Percentiles rank a stretch among this genome's conserved stretches.
Evolutionary conservation across 768 basidiomycete species (phyloP).

Genomic region (Lactarius psammicola): DNA sequence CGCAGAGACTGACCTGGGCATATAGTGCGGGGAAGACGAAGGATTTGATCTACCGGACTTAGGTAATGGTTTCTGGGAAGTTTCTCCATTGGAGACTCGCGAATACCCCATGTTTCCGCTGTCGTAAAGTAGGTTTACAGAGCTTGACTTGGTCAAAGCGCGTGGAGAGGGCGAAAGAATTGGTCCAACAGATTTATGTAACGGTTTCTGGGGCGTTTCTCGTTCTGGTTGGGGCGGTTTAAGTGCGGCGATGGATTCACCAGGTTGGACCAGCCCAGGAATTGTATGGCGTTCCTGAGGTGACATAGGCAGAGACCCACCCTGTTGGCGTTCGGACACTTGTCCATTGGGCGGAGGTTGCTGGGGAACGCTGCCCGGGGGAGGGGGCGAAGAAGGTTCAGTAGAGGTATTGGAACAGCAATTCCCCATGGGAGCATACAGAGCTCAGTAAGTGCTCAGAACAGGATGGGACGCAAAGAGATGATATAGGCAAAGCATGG

Average conservation of each 20-base stretch:
- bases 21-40: background rate
- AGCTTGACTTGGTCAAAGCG: background rate
- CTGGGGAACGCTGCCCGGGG: background rate
- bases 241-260: background rate
- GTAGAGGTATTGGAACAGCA: background rate
- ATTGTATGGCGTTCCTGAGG: background rate
- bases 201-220: background rate
- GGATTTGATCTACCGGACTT: background rate
- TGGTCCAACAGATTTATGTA: background rate
- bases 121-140: background rate
- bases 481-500: background rate
- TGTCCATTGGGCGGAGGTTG: background rate
- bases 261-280: background rate
- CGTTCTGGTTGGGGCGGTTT: background rate
- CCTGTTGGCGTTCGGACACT: background rate
- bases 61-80: background rate
- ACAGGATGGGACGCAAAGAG: background rate
- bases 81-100: too few relatives aligned
- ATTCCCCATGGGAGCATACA: background rate
- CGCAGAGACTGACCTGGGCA: background rate
- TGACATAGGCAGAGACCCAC: background rate
- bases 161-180: background rate
- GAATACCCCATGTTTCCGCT: background rate
- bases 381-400: background rate
- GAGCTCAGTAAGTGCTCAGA: background rate